Evolutionary conservation across 176 grass and related monocot genomes (phyloP).

Genomic region (Lolium rigidum): DNA sequence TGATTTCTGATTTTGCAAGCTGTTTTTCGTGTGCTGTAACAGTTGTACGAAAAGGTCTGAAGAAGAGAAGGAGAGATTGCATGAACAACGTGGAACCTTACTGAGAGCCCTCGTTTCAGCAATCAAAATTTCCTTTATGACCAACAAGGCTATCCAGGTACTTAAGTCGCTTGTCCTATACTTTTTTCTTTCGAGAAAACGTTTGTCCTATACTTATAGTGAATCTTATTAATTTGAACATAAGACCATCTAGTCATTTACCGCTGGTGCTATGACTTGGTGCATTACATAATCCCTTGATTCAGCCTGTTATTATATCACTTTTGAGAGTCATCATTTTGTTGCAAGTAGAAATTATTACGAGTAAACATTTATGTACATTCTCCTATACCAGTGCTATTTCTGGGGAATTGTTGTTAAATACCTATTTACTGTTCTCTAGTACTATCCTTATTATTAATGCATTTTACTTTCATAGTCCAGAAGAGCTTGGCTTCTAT

Average conservation of each 20-base stretch:
- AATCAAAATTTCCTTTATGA: constrained; percentile 72
- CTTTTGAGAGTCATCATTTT: constrained; percentile 5
- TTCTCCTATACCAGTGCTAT: constrained; percentile 22
- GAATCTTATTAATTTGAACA: constrained; percentile 9
- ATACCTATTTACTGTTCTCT: constrained; percentile 17
- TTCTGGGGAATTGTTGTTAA: constrained; percentile 21
- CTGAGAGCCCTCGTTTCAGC: constrained; percentile 56
- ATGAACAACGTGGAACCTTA: constrained; percentile 60
- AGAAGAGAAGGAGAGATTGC: constrained; percentile 53
- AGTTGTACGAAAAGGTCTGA: constrained; percentile 51
- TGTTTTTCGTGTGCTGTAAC: constrained; percentile 37
- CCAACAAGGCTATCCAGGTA: constrained; percentile 59
- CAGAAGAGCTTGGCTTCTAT: constrained; percentile 66
- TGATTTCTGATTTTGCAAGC: constrained; percentile 38
- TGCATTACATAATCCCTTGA: not conserved
- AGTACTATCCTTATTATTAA: constrained; percentile 42
- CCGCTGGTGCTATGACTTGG: not conserved
- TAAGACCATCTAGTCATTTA: constrained; percentile 12
- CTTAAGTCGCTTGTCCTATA: constrained; percentile 33
- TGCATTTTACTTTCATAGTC: constrained; percentile 51
- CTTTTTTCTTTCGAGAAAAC: not conserved
- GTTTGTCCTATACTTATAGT: constrained; percentile 23
- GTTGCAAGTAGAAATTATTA: constrained; percentile 3
- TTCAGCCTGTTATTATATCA: constrained; percentile 12
- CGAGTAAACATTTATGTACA: not conserved